Evolutionary conservation across 768 basidiomycete genomes (phyloP).

Genomic region (Crassisporium funariophilum): DNA sequence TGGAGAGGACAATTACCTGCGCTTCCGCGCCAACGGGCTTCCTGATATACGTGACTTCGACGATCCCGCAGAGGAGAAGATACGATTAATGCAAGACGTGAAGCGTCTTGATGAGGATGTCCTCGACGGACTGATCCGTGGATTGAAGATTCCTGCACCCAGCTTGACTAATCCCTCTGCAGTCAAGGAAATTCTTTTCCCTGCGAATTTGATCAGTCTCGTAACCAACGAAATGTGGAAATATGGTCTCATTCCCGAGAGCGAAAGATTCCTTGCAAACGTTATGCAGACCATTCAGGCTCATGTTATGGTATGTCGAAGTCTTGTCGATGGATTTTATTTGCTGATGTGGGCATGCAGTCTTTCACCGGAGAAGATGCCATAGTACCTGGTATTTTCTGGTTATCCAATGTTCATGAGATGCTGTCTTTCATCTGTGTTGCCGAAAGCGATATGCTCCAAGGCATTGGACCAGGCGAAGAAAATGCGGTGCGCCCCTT

Average conservation of each 20-base stretch:
- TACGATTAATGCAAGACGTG: constrained; percentile 87
- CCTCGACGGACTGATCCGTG: constrained; percentile 84
- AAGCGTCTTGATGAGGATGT: constrained; percentile 93
- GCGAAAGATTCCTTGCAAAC: constrained; percentile 96
- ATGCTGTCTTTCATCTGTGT: constrained; percentile 99
- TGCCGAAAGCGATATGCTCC: constrained; percentile 98
- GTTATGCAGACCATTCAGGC: constrained; percentile 98
- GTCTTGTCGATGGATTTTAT: background rate
- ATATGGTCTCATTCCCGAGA: constrained; percentile 94
- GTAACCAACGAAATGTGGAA: constrained; percentile 99
- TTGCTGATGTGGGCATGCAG: constrained; percentile 37
- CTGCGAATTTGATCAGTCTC: constrained; percentile 95
- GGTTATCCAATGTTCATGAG: constrained; percentile 99
- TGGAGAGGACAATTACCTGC: constrained; percentile 73
- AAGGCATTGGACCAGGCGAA: constrained; percentile 96
- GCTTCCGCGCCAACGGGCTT: constrained; percentile 65
- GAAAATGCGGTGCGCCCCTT: constrained; percentile 90
- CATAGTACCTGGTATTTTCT: constrained; percentile 95
- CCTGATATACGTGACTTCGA: constrained; percentile 77
- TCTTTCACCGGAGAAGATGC: constrained; percentile 93
- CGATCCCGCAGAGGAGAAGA: constrained; percentile 94
- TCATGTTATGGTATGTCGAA: constrained; percentile 88
- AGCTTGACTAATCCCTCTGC: constrained; percentile 90
- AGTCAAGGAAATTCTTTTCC: constrained; percentile 97
- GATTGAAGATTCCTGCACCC: constrained; percentile 91